Evolutionary conservation across 352 stramenopile genomes (phyloP), one percentile per base, ranked within the genome.

Genomic region (Halophytophthora polymorphica): DNA sequence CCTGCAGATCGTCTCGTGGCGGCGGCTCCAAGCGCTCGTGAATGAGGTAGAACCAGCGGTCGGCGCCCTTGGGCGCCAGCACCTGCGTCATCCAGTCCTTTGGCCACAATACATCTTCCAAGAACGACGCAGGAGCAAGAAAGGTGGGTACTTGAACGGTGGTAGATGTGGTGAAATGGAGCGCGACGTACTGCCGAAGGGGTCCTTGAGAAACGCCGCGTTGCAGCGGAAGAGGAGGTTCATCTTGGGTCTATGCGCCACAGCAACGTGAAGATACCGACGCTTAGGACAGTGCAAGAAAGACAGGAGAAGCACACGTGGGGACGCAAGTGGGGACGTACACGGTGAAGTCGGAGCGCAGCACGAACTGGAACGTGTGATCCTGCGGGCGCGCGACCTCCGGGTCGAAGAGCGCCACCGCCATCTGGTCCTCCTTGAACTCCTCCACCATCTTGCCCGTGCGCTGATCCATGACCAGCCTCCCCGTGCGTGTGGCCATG

Each of bases 1-100:
- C 76, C 33, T 68, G 50, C 10, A 83, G 61, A 53, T 88, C 79
- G 47, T 90, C 79, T 28, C 77, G 69, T 2, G 66, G 79, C 23
- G 58, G 56, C 3, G 76, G 79, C 49, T 88, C 71, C 18, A 86
- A 42, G 1, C 74, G 73, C 41, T 86, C 69, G 41, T 86, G 73
- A 36, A 90, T 83, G 45, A 86, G 60, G 48, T 88, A 90, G 66
- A 73, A 90, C 76, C 79, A 90, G 42, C 78, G 76, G 44, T 86
- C 76, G 10, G 60, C 56, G 5, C 50, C 53, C 8, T 45, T 66
- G 5, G 76, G 69, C 7, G 79, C 76, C 22, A 87, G 58, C 42
- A 88, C 71, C 41, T 83, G 63, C 0, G 51, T 65, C 53, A 80
- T 75, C 79, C 79, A 90, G 61, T 90, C 71, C 42, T 85, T 87